Conservation (phyloP, 306 rosid species). For the Pyrus betulifolia region DNA sequence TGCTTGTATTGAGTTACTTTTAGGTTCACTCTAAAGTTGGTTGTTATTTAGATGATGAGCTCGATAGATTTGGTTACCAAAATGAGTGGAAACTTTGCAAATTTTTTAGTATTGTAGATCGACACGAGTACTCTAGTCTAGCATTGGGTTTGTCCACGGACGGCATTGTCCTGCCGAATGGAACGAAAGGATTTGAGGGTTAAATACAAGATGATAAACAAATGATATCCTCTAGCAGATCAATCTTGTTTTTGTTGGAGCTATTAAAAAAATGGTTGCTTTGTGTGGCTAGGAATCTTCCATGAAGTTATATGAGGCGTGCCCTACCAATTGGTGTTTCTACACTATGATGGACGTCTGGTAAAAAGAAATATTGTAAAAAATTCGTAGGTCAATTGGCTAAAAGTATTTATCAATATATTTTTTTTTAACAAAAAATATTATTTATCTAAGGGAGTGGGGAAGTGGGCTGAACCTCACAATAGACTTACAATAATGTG, state of each 20-base stretch:
- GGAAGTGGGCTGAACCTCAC: no score
- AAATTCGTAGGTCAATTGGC: no score
- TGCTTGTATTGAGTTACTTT: not conserved
- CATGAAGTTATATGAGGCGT: not conserved
- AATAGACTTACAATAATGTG: no score
- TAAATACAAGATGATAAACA: not conserved
- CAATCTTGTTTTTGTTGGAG: not conserved
- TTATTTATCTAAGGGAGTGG: no score
- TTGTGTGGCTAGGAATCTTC: not conserved
- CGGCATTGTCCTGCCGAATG: conserved; percentile 3
- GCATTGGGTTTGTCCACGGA: not conserved
- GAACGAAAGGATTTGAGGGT: not conserved
- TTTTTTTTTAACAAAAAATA: no score
- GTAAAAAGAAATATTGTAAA: no score
- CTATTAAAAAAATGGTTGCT: not conserved
- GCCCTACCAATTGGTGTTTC: not conserved
- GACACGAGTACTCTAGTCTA: not conserved
- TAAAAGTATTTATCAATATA: no score
- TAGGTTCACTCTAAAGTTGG: not conserved
- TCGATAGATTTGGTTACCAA: not conserved
- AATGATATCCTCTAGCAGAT: not conserved
- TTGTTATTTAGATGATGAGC: not conserved
- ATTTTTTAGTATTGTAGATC: not conserved
- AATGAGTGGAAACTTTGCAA: not conserved
- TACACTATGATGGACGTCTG: not conserved